A percentile compares a stretch with the other conserved stretches of the same genome.
These are phyloP conservation scores for Hypoxylon intermedium DNA, from an alignment of 495 filamentous ascomycete genomes.

Conservation along the genomic window DNA sequence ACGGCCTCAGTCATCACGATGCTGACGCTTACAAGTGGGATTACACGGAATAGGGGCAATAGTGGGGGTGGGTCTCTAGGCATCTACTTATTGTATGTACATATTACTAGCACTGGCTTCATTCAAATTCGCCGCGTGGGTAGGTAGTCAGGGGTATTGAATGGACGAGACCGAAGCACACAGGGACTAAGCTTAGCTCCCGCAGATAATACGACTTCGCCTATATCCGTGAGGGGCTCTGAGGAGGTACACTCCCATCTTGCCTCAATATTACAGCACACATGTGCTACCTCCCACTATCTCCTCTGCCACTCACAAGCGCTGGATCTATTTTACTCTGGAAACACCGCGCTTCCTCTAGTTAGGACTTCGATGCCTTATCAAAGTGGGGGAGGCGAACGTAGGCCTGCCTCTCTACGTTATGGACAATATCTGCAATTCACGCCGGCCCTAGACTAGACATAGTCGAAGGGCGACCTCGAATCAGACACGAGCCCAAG, in stretches of 20 bases:
- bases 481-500: background rate
- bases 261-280: too few species aligned
- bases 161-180: background rate
- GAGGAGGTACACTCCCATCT: too few species aligned
- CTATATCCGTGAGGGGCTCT: background rate
- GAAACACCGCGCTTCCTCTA: background rate
- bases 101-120: too few species aligned
- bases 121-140: too few species aligned
- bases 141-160: background rate
- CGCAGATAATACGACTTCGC: background rate
- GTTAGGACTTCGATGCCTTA: background rate
- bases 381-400: constrained; percentile 2
- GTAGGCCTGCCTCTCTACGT: background rate
- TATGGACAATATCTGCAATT: background rate
- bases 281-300: too few species aligned
- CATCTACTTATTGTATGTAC: too few species aligned
- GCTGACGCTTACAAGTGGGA: background rate
- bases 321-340: background rate
- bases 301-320: background rate
- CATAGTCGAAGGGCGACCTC: too few species aligned
- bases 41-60: background rate
- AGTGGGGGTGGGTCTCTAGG: background rate
- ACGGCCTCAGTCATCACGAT: background rate
- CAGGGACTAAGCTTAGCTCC: background rate
- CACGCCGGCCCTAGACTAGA: too few species aligned